Base-by-base conservation (phyloP, 768 basidiomycete species). In the Boletus pseudopeckii region DNA sequence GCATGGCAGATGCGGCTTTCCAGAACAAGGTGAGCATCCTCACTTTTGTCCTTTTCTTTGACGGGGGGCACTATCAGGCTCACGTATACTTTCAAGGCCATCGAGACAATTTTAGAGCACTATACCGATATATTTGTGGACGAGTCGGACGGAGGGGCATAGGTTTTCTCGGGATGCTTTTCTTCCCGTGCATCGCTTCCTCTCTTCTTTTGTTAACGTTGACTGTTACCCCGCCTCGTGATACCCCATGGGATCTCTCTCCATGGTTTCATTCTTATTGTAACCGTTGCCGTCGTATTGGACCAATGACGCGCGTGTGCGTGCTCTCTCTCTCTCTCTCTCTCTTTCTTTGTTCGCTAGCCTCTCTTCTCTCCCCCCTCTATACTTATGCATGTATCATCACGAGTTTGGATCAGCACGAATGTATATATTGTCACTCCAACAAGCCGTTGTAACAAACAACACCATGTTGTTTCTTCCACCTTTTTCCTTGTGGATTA, bases 61-160 rank as follows among this genome's bases (percentile, higher is more conserved):
- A 17, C 5, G 5, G 15, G 4, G 17, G 18, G 7, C 22, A 30
- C 6, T 14, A 24, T 52, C 1, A 24, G n/a, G 48, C 53, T 72
- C 34, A 64, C 38, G 39, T 33, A 52, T 40, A 44, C 34, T 36
- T 15, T 22, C 22, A 34, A 96, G 92, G 94, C 93, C 30, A 84
- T 98, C 60, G 95, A 98, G 72, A 98, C 93, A 6, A 96, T 98
- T 64, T 76, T 98, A 60, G 85, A 87, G 64, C 93, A 95, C 67
- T 98, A 93, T 72, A 84, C 82, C 53, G 95, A 97, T 75, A 98
- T 98, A 65, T 98, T 98, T 72, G 88, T 98, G 58, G 95, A 96
- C 62, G 95, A 93, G 68, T 72, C 77, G 58, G 88, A 88, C 47
- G 76, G 59, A 62, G 67, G 48, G 40, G 24, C 62, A 49, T 71